Percentiles rank a stretch among this genome's conserved stretches.
Conservation (phyloP, 495 filamentous ascomycete genomes). For the Podospora comata region DNA sequence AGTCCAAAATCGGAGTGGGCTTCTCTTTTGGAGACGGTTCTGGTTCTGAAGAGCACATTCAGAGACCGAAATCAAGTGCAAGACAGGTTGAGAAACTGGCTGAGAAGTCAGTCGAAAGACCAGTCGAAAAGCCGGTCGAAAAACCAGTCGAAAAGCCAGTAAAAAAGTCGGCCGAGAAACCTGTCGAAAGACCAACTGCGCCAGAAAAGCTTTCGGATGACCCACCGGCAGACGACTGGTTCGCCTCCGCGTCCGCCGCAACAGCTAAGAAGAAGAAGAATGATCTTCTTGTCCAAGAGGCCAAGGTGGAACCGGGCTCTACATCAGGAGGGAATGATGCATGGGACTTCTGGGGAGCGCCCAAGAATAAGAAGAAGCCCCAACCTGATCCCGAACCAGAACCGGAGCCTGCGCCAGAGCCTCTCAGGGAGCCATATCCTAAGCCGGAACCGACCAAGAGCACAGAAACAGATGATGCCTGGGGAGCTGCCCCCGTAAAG, state of each 20-base stretch:
- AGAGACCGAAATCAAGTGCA: conserved; percentile 21
- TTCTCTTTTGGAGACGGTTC: conserved; percentile 41
- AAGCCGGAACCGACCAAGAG: not conserved
- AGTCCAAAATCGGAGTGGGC: conserved; percentile 33
- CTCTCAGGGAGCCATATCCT: conserved; percentile 8
- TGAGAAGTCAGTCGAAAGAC: not conserved
- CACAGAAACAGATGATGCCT: conserved; percentile 2
- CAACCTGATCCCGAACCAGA: conserved; percentile 16
- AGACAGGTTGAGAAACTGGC: not conserved
- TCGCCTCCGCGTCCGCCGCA: conserved; percentile 28
- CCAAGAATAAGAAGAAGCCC: conserved; percentile 33
- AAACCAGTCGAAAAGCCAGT: conserved; percentile 16
- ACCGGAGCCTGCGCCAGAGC: conserved; percentile 10
- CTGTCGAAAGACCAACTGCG: not conserved
- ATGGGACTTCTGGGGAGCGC: conserved; percentile 22
- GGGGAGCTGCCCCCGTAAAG: conserved; percentile 18
- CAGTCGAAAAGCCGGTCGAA: conserved; percentile 13
- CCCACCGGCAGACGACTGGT: conserved; percentile 40
- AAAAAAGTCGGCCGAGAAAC: not conserved
- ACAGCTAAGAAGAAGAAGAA: conserved; percentile 17
- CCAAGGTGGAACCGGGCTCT: conserved; percentile 16
- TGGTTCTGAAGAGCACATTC: conserved; percentile 28
- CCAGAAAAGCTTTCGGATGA: not conserved
- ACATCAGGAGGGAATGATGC: conserved; percentile 19
- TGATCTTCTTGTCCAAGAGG: conserved; percentile 12